Conservation (phyloP, 2,329 filamentous ascomycete genomes). For the Grosmannia serpens region DNA sequence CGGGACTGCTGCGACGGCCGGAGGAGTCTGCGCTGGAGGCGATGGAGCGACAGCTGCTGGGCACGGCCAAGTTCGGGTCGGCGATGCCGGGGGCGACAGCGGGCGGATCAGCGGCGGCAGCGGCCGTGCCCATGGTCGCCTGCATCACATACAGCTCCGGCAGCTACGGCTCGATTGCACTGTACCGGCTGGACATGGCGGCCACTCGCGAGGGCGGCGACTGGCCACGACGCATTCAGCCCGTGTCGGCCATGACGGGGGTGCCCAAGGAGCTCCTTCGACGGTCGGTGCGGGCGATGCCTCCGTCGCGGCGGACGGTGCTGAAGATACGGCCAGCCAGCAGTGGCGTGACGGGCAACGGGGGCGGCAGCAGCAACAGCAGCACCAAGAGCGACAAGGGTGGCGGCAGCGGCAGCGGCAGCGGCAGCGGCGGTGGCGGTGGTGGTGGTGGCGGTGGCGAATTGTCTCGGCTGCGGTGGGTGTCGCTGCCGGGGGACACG, state of each 20-base stretch:
- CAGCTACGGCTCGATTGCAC: slow-evolving; percentile 10
- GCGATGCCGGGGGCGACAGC: neutral
- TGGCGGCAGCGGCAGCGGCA: neutral
- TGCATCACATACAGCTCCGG: slow-evolving; percentile 10
- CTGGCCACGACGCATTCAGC: slow-evolving; percentile 12
- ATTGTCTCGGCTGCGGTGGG: slow-evolving; percentile 5
- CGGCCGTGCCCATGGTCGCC: slow-evolving; percentile 8
- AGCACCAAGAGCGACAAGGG: neutral
- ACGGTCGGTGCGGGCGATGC: slow-evolving; percentile 9
- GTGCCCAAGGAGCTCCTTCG: slow-evolving; percentile 14
- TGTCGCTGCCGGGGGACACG: slow-evolving; percentile 8
- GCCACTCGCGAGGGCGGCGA: neutral
- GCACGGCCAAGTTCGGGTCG: slow-evolving; percentile 9
- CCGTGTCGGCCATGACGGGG: slow-evolving; percentile 11
- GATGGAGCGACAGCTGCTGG: slow-evolving; percentile 12
- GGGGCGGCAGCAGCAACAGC: neutral
- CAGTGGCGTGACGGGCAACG: neutral
- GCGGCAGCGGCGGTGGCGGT: neutral
- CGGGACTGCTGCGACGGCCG: neutral
- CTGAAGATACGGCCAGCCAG: slow-evolving; percentile 1
- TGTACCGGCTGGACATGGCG: slow-evolving; percentile 11
- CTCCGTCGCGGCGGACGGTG: slow-evolving; percentile 10
- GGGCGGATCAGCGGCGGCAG: neutral
- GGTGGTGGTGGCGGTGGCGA: neutral
- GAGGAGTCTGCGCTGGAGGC: slow-evolving; percentile 11